These are phyloP conservation scores for Protostelium mycophagum DNA, from an alignment of 78 protist genomes.

Conservation along the genomic window DNA sequence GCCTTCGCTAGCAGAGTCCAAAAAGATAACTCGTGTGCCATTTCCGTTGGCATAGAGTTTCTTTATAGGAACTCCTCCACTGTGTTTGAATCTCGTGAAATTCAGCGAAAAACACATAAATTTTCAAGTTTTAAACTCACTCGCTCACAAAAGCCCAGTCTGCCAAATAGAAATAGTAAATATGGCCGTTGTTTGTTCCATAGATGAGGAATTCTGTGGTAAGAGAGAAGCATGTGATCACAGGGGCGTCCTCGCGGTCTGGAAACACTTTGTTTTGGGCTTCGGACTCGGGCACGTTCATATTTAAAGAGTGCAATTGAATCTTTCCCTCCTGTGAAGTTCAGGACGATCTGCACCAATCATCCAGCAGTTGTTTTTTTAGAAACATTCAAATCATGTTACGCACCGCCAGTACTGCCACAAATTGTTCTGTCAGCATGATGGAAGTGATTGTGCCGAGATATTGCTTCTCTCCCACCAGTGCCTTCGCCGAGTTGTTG, in stretches of 20 bases:
- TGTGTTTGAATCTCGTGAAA: not conserved
- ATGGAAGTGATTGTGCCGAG: not conserved
- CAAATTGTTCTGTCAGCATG: not conserved
- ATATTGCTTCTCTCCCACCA: not conserved
- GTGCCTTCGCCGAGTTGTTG: not conserved
- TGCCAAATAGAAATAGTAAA: not conserved
- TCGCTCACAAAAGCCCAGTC: constrained; percentile 16
- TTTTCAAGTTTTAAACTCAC: not conserved
- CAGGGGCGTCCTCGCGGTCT: constrained; percentile 11
- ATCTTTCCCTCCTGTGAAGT: not conserved
- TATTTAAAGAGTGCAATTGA: not conserved
- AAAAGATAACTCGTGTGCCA: constrained; percentile 50
- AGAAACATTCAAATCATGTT: no score
- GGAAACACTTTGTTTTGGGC: constrained; percentile 26
- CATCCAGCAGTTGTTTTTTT: no score
- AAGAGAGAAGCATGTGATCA: constrained; percentile 20
- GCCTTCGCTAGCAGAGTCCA: constrained; percentile 20
- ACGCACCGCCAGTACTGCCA: not conserved
- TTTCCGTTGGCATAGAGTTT: constrained; percentile 13
- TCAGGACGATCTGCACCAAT: not conserved
- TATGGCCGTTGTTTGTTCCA: constrained; percentile 28
- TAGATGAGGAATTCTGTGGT: constrained; percentile 46
- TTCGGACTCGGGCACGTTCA: not conserved
- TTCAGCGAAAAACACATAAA: not conserved
- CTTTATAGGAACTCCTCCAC: constrained; percentile 5